A percentile compares a stretch with the other conserved stretches of the same genome.
These are phyloP conservation scores for Metschnikowia rubicola DNA, from an alignment of 805 yeast species.

Conservation along the genomic window DNA sequence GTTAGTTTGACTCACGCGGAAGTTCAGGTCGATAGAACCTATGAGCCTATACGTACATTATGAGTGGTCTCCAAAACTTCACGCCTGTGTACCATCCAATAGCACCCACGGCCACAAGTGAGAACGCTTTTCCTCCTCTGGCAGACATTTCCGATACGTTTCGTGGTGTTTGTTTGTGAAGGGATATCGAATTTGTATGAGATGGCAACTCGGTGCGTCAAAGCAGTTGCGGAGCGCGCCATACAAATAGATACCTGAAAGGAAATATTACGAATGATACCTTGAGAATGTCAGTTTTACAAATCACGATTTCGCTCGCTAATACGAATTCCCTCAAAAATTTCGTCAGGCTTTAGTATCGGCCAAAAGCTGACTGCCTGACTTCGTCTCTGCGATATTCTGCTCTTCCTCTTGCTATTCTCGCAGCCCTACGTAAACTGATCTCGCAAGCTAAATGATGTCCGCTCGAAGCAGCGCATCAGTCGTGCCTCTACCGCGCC, in stretches of 20 bases:
- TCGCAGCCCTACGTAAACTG: not conserved
- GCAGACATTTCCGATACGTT: slow-evolving; percentile 16
- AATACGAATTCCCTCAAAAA: too few species aligned
- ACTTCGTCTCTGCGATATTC: too few species aligned
- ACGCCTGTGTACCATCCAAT: slow-evolving; percentile 48
- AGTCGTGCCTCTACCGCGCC: slow-evolving; percentile 15
- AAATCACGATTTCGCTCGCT: too few species aligned
- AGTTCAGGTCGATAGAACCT: not conserved
- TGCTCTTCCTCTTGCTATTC: not conserved
- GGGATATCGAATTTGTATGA: too few species aligned
- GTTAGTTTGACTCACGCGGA: slow-evolving; percentile 3
- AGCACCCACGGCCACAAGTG: slow-evolving; percentile 23
- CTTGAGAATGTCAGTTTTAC: too few species aligned
- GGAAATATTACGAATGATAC: too few species aligned
- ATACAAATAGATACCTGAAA: not conserved
- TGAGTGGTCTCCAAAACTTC: slow-evolving; percentile 70
- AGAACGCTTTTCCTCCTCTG: slow-evolving; percentile 23
- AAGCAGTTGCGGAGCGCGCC: slow-evolving; percentile 2
- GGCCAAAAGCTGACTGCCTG: too few species aligned
- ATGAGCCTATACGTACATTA: slow-evolving; percentile 46
- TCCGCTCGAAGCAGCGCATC: too few species aligned
- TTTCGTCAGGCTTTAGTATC: not conserved
- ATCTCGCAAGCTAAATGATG: too few species aligned
- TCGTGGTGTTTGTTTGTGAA: not conserved
- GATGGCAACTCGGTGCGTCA: too few species aligned